Percentiles rank a stretch among this genome's conserved stretches.
phyloP scores from a whole-genome alignment of 1,139 yeast species.

The Nakaseomyces bracarensis region DNA sequence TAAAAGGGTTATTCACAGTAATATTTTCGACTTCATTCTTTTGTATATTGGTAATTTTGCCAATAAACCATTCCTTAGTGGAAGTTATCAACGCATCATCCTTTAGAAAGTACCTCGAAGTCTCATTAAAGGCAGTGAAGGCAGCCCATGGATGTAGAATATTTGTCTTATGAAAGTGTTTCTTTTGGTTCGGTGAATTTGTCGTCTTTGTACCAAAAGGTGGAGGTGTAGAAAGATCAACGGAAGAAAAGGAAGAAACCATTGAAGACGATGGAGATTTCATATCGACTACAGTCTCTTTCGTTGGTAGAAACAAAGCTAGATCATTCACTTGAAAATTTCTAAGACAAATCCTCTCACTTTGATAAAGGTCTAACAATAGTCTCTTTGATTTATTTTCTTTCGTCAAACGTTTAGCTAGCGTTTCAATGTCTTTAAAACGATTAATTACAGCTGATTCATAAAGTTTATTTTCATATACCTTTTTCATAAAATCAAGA shows the following conservation, averaged over 20 bases:
- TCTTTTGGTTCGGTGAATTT: conserved; percentile 7
- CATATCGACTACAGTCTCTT: conserved; percentile 35
- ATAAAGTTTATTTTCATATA: conserved; percentile 38
- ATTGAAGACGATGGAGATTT: conserved; percentile 25
- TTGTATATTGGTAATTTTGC: conserved; percentile 22
- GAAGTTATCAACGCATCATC: conserved; percentile 17
- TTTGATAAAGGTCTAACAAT: conserved; percentile 34
- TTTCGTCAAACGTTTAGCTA: conserved; percentile 77
- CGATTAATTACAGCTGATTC: conserved; percentile 63
- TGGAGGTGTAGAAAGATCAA: conserved; percentile 31
- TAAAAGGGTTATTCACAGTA: conserved; percentile 19
- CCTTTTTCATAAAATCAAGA: conserved; percentile 23
- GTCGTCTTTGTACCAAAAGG: conserved; percentile 14
- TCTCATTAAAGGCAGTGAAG: conserved; percentile 29
- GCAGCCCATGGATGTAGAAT: conserved; percentile 28
- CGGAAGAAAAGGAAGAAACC: conserved; percentile 29
- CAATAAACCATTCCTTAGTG: conserved; percentile 31
- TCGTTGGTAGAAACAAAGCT: conserved; percentile 75
- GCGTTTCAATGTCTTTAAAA: conserved; percentile 82
- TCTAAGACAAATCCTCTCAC: conserved; percentile 53
- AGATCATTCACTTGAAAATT: conserved; percentile 64
- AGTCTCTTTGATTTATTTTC: conserved; percentile 55
- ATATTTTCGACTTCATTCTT: conserved; percentile 16
- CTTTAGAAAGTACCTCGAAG: conserved; percentile 25
- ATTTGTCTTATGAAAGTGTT: conserved; percentile 7